phyloP scores from a whole-genome alignment of 805 yeast species.

The Candida suzukii region DNA sequence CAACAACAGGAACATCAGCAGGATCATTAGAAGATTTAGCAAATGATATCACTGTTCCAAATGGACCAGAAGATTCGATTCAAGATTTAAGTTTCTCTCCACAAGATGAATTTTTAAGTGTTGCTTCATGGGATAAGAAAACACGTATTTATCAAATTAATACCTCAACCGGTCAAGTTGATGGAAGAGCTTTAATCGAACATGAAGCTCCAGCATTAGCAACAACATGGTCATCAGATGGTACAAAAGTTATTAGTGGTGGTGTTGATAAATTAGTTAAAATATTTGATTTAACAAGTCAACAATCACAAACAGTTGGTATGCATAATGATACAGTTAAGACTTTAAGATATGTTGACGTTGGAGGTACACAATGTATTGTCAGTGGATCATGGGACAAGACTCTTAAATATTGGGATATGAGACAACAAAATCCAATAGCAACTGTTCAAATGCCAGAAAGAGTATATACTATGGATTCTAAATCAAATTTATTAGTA shows the following conservation, averaged over 20 bases:
- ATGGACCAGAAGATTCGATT: conserved; percentile 89
- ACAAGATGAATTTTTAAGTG: conserved; percentile 72
- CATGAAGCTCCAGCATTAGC: conserved; percentile 85
- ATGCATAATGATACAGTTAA: conserved; percentile 77
- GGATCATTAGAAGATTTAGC: conserved; percentile 53
- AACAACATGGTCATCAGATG: conserved; percentile 80
- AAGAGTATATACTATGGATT: conserved; percentile 84
- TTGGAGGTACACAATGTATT: conserved; percentile 77
- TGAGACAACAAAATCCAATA: conserved; percentile 76
- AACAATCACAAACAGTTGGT: conserved; percentile 81
- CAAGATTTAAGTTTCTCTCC: conserved; percentile 83
- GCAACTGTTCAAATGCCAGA: conserved; percentile 82
- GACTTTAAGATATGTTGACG: conserved; percentile 66
- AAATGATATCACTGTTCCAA: conserved; percentile 62
- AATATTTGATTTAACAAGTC: conserved; percentile 73
- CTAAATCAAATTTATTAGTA: conserved; percentile 72
- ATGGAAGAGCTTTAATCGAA: conserved; percentile 83
- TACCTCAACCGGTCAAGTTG: conserved; percentile 64
- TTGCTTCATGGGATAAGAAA: conserved; percentile 91
- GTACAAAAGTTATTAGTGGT: conserved; percentile 80
- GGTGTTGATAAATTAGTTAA: conserved; percentile 89
- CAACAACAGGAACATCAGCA: conserved; percentile 25
- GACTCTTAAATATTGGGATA: conserved; percentile 91
- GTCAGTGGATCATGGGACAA: conserved; percentile 97
- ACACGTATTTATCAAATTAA: conserved; percentile 86